These are phyloP conservation scores for Candida dendrica DNA, from an alignment of 805 yeast genomes.

Conservation along the genomic window DNA sequence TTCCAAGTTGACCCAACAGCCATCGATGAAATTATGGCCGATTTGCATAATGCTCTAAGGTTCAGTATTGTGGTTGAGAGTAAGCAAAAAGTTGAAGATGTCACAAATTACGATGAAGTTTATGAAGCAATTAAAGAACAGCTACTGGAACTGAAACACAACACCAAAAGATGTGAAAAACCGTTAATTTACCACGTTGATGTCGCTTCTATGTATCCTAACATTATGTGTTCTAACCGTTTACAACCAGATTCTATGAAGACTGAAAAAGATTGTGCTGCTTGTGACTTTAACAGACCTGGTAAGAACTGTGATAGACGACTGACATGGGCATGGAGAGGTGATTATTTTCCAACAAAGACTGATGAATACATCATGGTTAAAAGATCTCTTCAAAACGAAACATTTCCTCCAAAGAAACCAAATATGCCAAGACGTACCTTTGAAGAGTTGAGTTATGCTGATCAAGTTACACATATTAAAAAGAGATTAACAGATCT, in stretches of 20 bases:
- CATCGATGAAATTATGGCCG: slow-evolving; percentile 67
- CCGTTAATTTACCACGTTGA: slow-evolving; percentile 96
- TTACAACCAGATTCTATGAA: slow-evolving; percentile 98
- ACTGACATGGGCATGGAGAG: slow-evolving; percentile 97
- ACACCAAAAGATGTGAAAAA: slow-evolving; percentile 61
- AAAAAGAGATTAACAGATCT: slow-evolving; percentile 78
- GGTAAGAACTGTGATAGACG: slow-evolving; percentile 90
- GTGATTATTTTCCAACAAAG: slow-evolving; percentile 88
- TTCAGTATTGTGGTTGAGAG: slow-evolving; percentile 84
- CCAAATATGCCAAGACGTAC: slow-evolving; percentile 51
- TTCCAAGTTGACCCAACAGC: slow-evolving; percentile 79
- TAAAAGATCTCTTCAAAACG: slow-evolving; percentile 73
- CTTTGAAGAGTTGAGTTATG: slow-evolving; percentile 68
- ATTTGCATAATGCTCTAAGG: slow-evolving; percentile 67
- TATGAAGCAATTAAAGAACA: slow-evolving; percentile 46
- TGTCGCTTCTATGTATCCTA: slow-evolving; percentile 99
- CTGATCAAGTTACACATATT: slow-evolving; percentile 70
- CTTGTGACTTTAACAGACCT: slow-evolving; percentile 94
- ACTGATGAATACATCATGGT: slow-evolving; percentile 89
- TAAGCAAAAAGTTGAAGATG: slow-evolving; percentile 63
- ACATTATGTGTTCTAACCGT: slow-evolving; percentile 95
- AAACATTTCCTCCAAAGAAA: slow-evolving; percentile 59
- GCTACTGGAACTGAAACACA: slow-evolving; percentile 50
- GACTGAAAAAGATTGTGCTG: slow-evolving; percentile 89
- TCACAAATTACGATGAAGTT: slow-evolving; percentile 74